phyloP scores from a whole-genome alignment of 1,284 basidiomycete genomes.

The Phlebopus sp. region DNA sequence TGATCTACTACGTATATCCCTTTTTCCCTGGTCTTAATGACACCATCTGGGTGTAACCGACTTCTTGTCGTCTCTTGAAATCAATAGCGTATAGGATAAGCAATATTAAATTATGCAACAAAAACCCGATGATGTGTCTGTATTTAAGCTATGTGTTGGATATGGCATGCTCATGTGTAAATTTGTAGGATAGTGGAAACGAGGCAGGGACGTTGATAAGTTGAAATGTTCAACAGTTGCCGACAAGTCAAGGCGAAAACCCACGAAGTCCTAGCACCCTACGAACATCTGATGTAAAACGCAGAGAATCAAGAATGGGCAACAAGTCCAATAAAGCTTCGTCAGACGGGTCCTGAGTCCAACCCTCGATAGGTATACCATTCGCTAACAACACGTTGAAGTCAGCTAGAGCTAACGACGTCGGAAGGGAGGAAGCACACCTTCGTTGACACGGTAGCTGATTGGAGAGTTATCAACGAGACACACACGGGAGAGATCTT shows the following conservation, averaged over 20 bases:
- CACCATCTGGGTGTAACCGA: constrained; percentile 20
- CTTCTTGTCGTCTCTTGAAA: constrained; percentile 21
- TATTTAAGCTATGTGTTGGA: constrained; percentile 30
- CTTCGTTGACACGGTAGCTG: constrained; percentile 90
- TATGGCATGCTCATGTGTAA: constrained; percentile 23
- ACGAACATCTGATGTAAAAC: constrained; percentile 95
- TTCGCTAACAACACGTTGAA: constrained; percentile 60
- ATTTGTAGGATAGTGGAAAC: constrained; percentile 14
- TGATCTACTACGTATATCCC: constrained; percentile 36
- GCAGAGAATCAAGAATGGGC: constrained; percentile 91
- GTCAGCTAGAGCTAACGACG: constrained; percentile 8
- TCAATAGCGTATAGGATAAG: constrained; percentile 36
- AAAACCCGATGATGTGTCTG: constrained; percentile 13
- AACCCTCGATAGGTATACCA: constrained; percentile 98
- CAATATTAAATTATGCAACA: constrained; percentile 38
- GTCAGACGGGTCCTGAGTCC: constrained; percentile 97
- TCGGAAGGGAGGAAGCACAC: constrained; percentile 44
- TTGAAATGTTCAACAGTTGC: constrained; percentile 19
- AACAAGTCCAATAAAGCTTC: constrained; percentile 94
- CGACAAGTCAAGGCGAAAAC: constrained; percentile 36
- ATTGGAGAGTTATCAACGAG: constrained; percentile 96
- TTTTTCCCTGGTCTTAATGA: constrained; percentile 26
- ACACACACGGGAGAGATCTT: constrained; percentile 88
- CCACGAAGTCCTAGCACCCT: constrained; percentile 85
- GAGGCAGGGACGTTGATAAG: too few species aligned